Conservation (phyloP, 176 grass and related monocot species). For the Thalia dealbata region DNA sequence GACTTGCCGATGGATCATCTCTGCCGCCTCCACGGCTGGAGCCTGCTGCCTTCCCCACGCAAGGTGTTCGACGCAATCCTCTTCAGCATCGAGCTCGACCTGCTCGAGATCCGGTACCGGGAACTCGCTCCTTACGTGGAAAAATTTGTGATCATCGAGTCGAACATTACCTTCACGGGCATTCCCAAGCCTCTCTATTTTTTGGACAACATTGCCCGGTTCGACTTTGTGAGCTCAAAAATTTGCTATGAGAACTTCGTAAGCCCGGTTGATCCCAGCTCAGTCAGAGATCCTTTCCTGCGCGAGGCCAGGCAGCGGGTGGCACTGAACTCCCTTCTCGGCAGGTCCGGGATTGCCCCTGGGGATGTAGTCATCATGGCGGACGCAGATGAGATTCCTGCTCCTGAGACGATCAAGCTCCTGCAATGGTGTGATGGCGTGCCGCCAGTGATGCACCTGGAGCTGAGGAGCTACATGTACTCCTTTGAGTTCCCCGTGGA, state of each 20-base stretch:
- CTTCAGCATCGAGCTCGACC: slow-evolving; percentile 84
- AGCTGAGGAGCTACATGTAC: slow-evolving; percentile 82
- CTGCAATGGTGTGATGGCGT: slow-evolving; percentile 91
- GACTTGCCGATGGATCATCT: slow-evolving; percentile 53
- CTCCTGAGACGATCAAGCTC: slow-evolving; percentile 57
- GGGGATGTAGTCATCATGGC: slow-evolving; percentile 92
- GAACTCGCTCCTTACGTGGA: slow-evolving; percentile 70
- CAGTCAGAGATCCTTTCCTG: slow-evolving; percentile 38
- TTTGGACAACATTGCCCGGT: slow-evolving; percentile 35
- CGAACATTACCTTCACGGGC: slow-evolving; percentile 88
- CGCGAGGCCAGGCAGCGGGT: slow-evolving; percentile 60
- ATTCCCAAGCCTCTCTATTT: slow-evolving; percentile 55
- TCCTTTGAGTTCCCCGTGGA: slow-evolving; percentile 94
- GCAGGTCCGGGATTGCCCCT: slow-evolving; percentile 50
- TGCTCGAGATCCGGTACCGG: slow-evolving; percentile 70
- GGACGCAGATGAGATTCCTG: slow-evolving; percentile 89
- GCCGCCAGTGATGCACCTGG: slow-evolving; percentile 84
- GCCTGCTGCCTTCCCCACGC: slow-evolving; percentile 46
- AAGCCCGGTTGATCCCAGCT: slow-evolving; percentile 18
- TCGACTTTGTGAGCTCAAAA: slow-evolving; percentile 52
- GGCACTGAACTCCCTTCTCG: slow-evolving; percentile 50
- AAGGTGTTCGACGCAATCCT: slow-evolving; percentile 72
- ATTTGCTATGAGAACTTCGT: slow-evolving; percentile 58
- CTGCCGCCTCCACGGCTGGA: slow-evolving; percentile 76
- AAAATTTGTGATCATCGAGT: slow-evolving; percentile 76